These are phyloP conservation scores for Podospora australis DNA, from an alignment of 495 filamentous ascomycete species.

Conservation along the genomic window DNA sequence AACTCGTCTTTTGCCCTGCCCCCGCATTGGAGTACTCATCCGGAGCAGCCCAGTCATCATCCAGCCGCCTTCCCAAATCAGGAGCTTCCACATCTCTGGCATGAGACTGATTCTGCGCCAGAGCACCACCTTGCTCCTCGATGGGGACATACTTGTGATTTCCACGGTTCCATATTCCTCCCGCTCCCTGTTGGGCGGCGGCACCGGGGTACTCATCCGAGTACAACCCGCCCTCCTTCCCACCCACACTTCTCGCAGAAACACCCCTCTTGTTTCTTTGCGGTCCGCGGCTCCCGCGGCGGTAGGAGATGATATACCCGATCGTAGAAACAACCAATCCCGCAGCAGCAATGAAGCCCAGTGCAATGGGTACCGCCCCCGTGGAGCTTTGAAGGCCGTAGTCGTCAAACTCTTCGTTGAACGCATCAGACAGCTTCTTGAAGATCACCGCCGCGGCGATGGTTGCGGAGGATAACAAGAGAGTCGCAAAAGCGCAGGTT, in stretches of 20 bases:
- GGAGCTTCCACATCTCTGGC: background rate
- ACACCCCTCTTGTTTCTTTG: background rate
- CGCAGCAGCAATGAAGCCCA: conserved; percentile 22
- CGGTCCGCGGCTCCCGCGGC: background rate
- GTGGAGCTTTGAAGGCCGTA: conserved; percentile 19
- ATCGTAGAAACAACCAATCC: conserved; percentile 16
- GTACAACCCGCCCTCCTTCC: background rate
- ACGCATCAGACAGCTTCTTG: conserved; percentile 17
- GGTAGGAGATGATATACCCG: conserved; percentile 8
- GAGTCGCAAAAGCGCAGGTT: conserved; percentile 17
- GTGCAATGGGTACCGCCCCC: conserved; percentile 18
- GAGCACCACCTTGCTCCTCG: conserved; percentile 20
- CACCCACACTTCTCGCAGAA: conserved; percentile 9
- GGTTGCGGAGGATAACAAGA: conserved; percentile 26
- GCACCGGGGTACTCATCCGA: no score
- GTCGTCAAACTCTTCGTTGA: conserved; percentile 23
- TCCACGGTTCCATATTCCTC: conserved; percentile 10
- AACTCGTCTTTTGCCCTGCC: background rate
- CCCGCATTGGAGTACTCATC: conserved; percentile 16
- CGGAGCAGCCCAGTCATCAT: conserved; percentile 19
- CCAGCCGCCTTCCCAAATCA: conserved; percentile 8
- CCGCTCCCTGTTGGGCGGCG: no score
- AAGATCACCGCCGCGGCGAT: conserved; percentile 23
- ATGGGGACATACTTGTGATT: conserved; percentile 31
- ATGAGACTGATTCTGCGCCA: background rate